Evolutionary conservation across 495 filamentous ascomycete genomes (phyloP).

Genomic region (Venustampulla echinocandica): DNA sequence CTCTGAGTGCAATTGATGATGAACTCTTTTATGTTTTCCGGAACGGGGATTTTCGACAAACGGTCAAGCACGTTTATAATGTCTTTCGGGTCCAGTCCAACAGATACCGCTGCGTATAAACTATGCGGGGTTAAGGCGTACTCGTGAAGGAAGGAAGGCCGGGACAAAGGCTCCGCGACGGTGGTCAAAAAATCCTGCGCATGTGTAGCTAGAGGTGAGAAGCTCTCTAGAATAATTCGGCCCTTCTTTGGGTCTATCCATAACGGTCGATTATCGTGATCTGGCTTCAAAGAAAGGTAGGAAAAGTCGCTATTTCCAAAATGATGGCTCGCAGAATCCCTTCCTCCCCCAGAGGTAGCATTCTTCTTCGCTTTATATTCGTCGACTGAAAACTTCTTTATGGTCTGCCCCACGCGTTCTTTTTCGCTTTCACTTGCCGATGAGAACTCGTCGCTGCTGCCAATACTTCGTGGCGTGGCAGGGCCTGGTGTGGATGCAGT

Average conservation of each 20-base stretch:
- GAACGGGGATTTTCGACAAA: slow-evolving; percentile 78
- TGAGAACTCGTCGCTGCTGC: slow-evolving; percentile 59
- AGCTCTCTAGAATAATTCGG: slow-evolving; percentile 90
- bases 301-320: slow-evolving; percentile 62
- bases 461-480: slow-evolving; percentile 55
- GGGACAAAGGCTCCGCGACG: slow-evolving; percentile 85
- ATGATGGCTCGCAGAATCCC: slow-evolving; percentile 38
- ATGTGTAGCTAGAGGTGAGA: slow-evolving; percentile 72
- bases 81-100: slow-evolving; percentile 77
- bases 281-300: slow-evolving; percentile 69
- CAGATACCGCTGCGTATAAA: slow-evolving; percentile 88
- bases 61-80: slow-evolving; percentile 83
- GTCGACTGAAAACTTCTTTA: slow-evolving; percentile 56
- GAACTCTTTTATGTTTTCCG: slow-evolving; percentile 66
- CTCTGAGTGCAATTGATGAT: slow-evolving; percentile 78
- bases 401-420: slow-evolving; percentile 36
- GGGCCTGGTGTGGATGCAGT: slow-evolving; percentile 61
- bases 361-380: slow-evolving; percentile 29
- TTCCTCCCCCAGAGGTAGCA: slow-evolving; percentile 11
- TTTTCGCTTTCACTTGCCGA: slow-evolving; percentile 47
- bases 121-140: slow-evolving; percentile 87
- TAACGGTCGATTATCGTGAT: slow-evolving; percentile 79
- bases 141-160: slow-evolving; percentile 83
- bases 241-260: slow-evolving; percentile 85
- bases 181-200: slow-evolving; percentile 94